Conservation (phyloP, 768 basidiomycete genomes). For the Tricholoma matsutake region DNA sequence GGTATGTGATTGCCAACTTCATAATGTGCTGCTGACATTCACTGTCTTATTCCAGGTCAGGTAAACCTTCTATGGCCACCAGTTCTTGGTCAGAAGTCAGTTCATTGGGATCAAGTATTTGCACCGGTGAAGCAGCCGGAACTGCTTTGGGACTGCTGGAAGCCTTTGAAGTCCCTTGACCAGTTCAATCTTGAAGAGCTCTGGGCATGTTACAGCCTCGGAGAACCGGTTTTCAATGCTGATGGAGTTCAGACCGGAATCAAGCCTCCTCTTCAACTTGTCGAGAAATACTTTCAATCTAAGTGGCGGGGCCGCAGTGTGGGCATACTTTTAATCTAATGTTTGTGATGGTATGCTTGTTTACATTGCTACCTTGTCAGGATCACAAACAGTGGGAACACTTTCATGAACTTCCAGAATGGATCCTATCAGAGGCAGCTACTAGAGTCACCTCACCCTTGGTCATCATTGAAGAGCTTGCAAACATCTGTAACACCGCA, state of each 20-base stretch:
- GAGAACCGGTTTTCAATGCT: slow-evolving; percentile 16
- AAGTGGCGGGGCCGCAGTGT: slow-evolving; percentile 16
- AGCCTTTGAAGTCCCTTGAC: slow-evolving; percentile 21
- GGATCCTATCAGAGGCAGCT: no score
- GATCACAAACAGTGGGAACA: no score
- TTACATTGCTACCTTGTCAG: no score
- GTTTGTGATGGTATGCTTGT: no score
- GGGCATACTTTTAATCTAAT: no score
- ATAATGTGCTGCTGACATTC: neutral
- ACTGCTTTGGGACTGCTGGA: slow-evolving; percentile 23
- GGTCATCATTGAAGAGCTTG: no score
- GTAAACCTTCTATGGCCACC: slow-evolving; percentile 15
- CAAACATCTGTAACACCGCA: no score
- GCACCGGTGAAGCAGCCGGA: slow-evolving; percentile 17
- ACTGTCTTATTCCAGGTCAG: neutral
- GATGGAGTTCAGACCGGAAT: slow-evolving; percentile 18
- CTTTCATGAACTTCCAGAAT: no score
- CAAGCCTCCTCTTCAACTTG: slow-evolving; percentile 22
- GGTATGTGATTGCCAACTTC: slow-evolving; percentile 8
- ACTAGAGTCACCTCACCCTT: no score
- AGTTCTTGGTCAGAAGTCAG: slow-evolving; percentile 19
- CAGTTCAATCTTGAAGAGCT: slow-evolving; percentile 15
- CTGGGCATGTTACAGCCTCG: slow-evolving; percentile 17
- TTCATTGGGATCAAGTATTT: slow-evolving; percentile 23
- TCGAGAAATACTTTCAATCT: slow-evolving; percentile 19